Base-by-base conservation (phyloP, 306 rosid species). In the Neltuma alba region DNA sequence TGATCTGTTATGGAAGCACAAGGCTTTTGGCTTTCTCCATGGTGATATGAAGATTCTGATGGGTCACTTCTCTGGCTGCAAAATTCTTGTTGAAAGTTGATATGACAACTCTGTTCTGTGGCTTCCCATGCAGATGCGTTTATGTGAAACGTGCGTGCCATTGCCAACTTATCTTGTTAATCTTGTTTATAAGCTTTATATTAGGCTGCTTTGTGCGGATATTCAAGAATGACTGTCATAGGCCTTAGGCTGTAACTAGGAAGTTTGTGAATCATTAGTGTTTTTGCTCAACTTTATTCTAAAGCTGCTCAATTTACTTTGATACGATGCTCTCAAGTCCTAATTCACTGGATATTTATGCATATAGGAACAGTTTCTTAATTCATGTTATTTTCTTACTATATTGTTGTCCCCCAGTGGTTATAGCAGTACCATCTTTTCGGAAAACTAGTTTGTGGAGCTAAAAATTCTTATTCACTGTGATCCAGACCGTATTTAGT, bases 401-500 rank as follows among this genome's bases (percentile, higher is more conserved):
- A 34, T 25, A 41, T 65, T 50, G 5, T 54, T 72, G 23, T 71
- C 66, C 27, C 2, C 6, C 31, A 44, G 2, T 54, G 30, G 44
- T 64, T 34, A 14, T 70, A 61, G 71, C 70, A 36, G 69, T 78
- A 61, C 72, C 67, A 74, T 25, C 65, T 75, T 61, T 78, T 76
- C 31, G 14, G 47, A 64, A 77, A 70, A 63, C 77, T 66, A 48
- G 58, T 40, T 83, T 54, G 61, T 72, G 70, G 41, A 85, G 80
- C 60, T 68, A 47, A 82, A 75, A 79, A 55, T 42, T 13, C 44
- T 34, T 54, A 20, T 78, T 78, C 76, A 65, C 37, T 90, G 69
- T 87, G 86, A 74, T 79, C 54, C 91, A 92, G 99, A 75, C 97
- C 99, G 74, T 94, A 89, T 82, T 83, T 94, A 54, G 99, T 94